Percentiles rank a stretch among this genome's conserved stretches.
Conservation (phyloP, 129 eudicot genomes). For the Helianthus annuus region HanXRQr2.0-SUNRISE NC_035447.2:115181925-115182424, state of each 20-base stretch:
- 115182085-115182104: slow-evolving; percentile 1
- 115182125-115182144: slow-evolving; percentile 7
- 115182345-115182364: slow-evolving; percentile 94
- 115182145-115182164: slow-evolving; percentile 47
- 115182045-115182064: slow-evolving; percentile 25
- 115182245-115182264: slow-evolving; percentile 18
- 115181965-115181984: too few relatives aligned
- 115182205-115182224: slow-evolving; percentile 37
- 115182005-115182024: slow-evolving; percentile 4
- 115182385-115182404: slow-evolving; percentile 93
- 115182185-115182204: slow-evolving; percentile 92
- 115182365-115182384: slow-evolving; percentile 87
- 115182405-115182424: slow-evolving; percentile 84
- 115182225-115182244: background rate
- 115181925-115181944: too few relatives aligned
- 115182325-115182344: slow-evolving; percentile 86
- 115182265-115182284: background rate
- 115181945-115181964: too few relatives aligned
- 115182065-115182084: background rate
- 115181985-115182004: too few relatives aligned
- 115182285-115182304: background rate
- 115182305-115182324: slow-evolving; percentile 48
- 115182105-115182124: slow-evolving; percentile 10
- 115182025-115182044: background rate
- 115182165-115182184: slow-evolving; percentile 93